These are phyloP conservation scores for Colletotrichum viniferum DNA, from an alignment of 2,329 filamentous ascomycete species.

Conservation along the genomic window DNA sequence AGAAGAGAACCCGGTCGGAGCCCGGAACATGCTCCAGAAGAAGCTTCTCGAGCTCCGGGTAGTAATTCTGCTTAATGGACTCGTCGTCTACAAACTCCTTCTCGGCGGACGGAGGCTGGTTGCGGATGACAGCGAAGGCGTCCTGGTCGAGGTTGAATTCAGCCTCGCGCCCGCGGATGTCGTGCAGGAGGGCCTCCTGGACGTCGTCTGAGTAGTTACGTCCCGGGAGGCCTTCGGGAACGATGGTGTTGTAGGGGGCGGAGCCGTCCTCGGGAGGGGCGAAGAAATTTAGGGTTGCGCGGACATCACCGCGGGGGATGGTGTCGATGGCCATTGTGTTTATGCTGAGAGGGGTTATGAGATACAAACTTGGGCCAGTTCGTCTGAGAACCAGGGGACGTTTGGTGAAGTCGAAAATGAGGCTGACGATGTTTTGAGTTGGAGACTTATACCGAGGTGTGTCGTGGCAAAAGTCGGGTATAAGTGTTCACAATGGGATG, in stretches of 20 bases:
- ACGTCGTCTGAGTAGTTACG: constrained; percentile 64
- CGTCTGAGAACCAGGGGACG: neutral
- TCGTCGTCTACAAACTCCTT: constrained; percentile 70
- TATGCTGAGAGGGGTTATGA: constrained; percentile 3
- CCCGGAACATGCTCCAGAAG: constrained; percentile 72
- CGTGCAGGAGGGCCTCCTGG: constrained; percentile 65
- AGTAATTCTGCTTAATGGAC: constrained; percentile 75
- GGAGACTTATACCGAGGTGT: neutral
- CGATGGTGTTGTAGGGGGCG: constrained; percentile 70
- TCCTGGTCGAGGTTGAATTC: constrained; percentile 72
- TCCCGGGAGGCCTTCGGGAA: constrained; percentile 65
- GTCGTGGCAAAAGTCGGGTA: neutral
- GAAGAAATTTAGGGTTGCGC: constrained; percentile 70
- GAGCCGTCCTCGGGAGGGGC: constrained; percentile 62
- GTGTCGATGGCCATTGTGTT: constrained; percentile 42
- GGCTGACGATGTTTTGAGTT: neutral
- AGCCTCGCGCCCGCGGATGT: constrained; percentile 74
- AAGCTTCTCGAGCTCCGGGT: constrained; percentile 80
- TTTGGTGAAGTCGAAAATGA: neutral
- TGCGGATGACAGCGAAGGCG: constrained; percentile 72
- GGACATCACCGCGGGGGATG: constrained; percentile 63
- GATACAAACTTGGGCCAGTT: neutral
- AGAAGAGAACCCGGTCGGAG: constrained; percentile 70
- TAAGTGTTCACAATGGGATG: neutral
- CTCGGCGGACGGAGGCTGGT: constrained; percentile 61